Base-by-base conservation (phyloP, 129 eudicot genomes). In the Flaveria linearis region DNA sequence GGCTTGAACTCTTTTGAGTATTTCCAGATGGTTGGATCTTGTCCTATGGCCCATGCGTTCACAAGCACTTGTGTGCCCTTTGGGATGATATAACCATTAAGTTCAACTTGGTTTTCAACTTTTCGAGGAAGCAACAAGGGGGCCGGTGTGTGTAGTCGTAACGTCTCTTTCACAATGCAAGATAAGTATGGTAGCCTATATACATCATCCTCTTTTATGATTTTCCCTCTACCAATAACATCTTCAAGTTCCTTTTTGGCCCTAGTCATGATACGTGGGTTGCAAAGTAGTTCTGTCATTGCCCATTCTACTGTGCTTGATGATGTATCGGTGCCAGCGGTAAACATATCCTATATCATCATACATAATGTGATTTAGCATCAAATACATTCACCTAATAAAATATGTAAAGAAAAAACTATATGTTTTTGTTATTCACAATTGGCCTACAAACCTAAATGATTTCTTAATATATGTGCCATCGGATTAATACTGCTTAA, bases 261-360 rank as follows among this genome's bases (percentile, higher is more conserved):
- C 75, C 69, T 87, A 25, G 60, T 74, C 87, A 85, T 72, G 7
- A 42, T 67, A 3, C 69, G 67, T 72, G 91, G 85, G 15, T 75
- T 78, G 16, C 58, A 63, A 3, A 87, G 78, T 57, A 86, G 8
- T 69, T 89, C 91, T 13, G 89, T 76, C 96, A 87, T 87, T 14
- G 89, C 90, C 92, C 96, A 89, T 23, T 89, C 96, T 66, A 85
- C 4, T 49, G 86, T 72, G 68, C 49, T 89, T 14, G 96, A 85
- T 9, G 87, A 83, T n/a, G 96, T 89, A 73, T 89, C 94, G 3
- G 91, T 88, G 20, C 94, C 91, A 0, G 91, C 96, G 39, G 12
- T 82, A 80, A 89, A 87, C 56, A 89, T 42, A 25, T 89, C 96
- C 96, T 87, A 47, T 47, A 47, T 1, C 3, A 47, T 43, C 4